Evolutionary conservation across 148 eudicot species (phyloP).

Genomic region (Dysphania ambrosioides): DNA sequence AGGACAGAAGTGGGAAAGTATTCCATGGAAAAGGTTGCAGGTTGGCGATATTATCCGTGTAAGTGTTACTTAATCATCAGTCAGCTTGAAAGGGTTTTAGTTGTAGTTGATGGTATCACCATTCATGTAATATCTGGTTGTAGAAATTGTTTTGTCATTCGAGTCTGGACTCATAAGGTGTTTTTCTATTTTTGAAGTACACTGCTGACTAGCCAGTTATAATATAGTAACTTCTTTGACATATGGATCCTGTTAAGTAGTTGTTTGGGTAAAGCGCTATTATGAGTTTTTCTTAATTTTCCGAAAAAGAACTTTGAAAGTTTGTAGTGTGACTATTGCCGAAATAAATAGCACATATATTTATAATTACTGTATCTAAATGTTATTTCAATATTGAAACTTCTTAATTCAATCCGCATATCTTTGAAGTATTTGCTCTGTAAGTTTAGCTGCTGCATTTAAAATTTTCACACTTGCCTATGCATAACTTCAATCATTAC

Average conservation of each 20-base stretch:
- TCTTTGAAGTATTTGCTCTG: not conserved
- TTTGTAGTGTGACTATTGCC: too few relatives aligned
- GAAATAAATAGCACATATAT: too few relatives aligned
- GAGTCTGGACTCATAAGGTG: too few relatives aligned
- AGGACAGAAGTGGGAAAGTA: conserved; percentile 62
- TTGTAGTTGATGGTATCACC: not conserved
- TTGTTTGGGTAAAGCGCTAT: too few relatives aligned
- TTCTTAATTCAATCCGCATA: not conserved
- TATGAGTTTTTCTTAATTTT: too few relatives aligned
- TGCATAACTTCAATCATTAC: too few relatives aligned
- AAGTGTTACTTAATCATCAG: conserved; percentile 32
- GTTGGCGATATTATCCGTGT: conserved; percentile 94
- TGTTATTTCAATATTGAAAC: not conserved
- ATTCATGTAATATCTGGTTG: not conserved
- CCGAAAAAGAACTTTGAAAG: too few relatives aligned
- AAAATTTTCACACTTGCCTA: too few relatives aligned
- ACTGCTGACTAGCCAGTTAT: too few relatives aligned
- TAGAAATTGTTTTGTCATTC: too few relatives aligned
- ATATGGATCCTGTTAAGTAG: not conserved
- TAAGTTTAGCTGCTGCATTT: too few relatives aligned
- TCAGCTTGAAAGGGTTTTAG: not conserved
- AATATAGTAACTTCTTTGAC: not conserved
- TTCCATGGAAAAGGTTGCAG: conserved; percentile 83
- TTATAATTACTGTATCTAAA: not conserved
- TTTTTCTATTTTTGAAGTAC: too few relatives aligned